Evolutionary conservation across 2,329 filamentous ascomycete species (phyloP).

Genomic region (Nigrospora osmanthi): DNA sequence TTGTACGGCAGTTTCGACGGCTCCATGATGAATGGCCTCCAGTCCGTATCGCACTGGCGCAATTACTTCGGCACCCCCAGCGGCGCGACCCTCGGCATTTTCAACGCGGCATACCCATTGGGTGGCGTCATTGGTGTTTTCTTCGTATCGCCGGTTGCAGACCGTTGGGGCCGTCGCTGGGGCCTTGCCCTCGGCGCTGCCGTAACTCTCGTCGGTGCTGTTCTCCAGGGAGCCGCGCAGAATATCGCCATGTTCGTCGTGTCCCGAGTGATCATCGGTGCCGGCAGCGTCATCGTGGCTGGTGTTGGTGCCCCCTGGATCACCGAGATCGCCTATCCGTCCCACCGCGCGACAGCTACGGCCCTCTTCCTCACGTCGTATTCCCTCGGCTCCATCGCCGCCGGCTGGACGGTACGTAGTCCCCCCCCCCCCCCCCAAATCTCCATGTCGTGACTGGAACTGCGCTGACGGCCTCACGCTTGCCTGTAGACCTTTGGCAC

Average conservation of each 20-base stretch:
- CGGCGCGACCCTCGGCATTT: constrained; percentile 42
- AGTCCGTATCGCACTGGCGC: constrained; percentile 45
- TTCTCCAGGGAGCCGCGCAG: constrained; percentile 39
- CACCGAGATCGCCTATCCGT: constrained; percentile 17
- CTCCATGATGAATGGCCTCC: constrained; percentile 48
- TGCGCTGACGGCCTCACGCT: too few relatives aligned
- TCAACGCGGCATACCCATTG: constrained; percentile 48
- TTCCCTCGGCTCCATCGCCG: not conserved
- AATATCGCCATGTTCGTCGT: constrained; percentile 44
- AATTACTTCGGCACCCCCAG: constrained; percentile 47
- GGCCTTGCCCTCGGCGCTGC: constrained; percentile 31
- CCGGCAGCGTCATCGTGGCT: constrained; percentile 23
- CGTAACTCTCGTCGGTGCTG: constrained; percentile 33
- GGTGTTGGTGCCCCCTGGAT: constrained; percentile 15
- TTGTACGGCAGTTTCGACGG: constrained; percentile 29
- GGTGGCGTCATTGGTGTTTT: constrained; percentile 38
- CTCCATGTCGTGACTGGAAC: too few relatives aligned
- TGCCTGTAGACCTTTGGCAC: constrained; percentile 11
- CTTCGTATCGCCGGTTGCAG: constrained; percentile 30
- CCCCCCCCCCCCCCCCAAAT: constrained; percentile 9
- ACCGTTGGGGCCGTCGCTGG: constrained; percentile 32
- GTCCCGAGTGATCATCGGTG: constrained; percentile 36
- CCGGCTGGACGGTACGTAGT: too few relatives aligned
- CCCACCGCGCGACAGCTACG: constrained; percentile 14
- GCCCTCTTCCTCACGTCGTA: constrained; percentile 15